Base-by-base conservation (phyloP, 768 basidiomycete genomes). In the Termitomyces sp. region DNA sequence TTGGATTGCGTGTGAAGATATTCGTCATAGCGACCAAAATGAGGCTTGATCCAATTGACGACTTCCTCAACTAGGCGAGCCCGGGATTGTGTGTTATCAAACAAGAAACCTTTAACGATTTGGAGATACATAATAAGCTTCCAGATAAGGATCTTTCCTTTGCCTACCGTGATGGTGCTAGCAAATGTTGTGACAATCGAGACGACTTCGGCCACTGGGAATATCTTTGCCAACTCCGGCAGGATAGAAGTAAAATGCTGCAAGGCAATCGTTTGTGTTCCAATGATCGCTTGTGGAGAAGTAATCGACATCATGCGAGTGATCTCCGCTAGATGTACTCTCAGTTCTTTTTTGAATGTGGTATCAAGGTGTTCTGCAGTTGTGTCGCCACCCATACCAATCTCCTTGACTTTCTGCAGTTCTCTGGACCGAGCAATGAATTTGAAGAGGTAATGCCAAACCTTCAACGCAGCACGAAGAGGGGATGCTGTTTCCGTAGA, bases 401-500 rank as follows among this genome's bases (percentile, higher is more conserved):
- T 68, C 58, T 94, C 92, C 66, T 87, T 88, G 6, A 79, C 76
- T 69, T 92, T 92, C 69, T 96, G 94, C 46, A 96, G 69, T 65
- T 94, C 92, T 36, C 94, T 79, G 2, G 94, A 88, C n/a, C 91
- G 82, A 16, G 90, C 85, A 65, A 97, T 90, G 72, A 98, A 92
- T 68, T 91, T 92, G 83, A 98, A 92, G 64, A 98, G 86, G 67
- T 95, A 93, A 66, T 94, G 90, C 94, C 94, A 96, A 31, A 98
- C 96, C 70, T 98, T 98, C 59, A 98, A 77, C 16, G 94, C 90
- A 12, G 92, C 86, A 34, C 95, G 86, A 55, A 98, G 79, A 5
- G 84, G 81, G 18, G 89, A 86, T 0, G 90, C 93, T 3, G 81
- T 84, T 24, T 92, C 90, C 9, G 77, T 73, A 22, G 84, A 81